A percentile compares a stretch with the other conserved stretches of the same genome.
These are phyloP conservation scores for Leccinum ponderosum DNA, from an alignment of 1,284 basidiomycete genomes.

Conservation along the genomic window DNA sequence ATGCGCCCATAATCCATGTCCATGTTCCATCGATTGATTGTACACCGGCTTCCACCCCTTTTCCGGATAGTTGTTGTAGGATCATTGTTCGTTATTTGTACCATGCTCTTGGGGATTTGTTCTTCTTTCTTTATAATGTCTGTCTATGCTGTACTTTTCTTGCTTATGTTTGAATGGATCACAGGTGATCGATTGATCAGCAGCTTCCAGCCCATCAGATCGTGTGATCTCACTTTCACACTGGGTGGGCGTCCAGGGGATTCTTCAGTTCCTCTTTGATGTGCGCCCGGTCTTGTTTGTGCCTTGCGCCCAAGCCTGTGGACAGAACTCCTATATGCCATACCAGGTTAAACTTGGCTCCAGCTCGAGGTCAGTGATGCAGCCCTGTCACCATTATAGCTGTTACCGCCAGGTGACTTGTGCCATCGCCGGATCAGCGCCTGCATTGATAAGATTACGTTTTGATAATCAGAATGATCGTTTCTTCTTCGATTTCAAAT, in stretches of 20 bases:
- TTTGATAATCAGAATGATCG: too few relatives aligned
- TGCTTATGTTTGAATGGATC: conserved; percentile 7
- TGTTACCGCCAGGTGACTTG: too few relatives aligned
- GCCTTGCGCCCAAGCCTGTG: too few relatives aligned
- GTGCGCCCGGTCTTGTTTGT: not conserved
- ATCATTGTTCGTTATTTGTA: not conserved
- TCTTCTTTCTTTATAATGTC: not conserved
- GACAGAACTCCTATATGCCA: too few relatives aligned
- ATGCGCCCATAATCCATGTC: conserved; percentile 5
- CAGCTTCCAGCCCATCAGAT: not conserved
- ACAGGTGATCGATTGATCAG: not conserved
- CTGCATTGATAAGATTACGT: too few relatives aligned
- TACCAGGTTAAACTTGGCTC: too few relatives aligned
- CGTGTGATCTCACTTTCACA: not conserved
- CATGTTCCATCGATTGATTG: not conserved
- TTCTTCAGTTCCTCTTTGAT: not conserved
- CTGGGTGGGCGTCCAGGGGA: not conserved
- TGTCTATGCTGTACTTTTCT: not conserved
- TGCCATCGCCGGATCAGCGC: too few relatives aligned
- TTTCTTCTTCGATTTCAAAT: too few relatives aligned
- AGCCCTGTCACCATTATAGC: too few relatives aligned
- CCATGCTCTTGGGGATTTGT: not conserved
- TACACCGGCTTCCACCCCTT: not conserved
- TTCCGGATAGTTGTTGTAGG: not conserved
- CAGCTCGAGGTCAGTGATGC: too few relatives aligned